Percentiles rank a stretch among this genome's conserved stretches.
phyloP scores from a whole-genome alignment of 768 basidiomycete genomes.

The Mycena vitilis region DNA sequence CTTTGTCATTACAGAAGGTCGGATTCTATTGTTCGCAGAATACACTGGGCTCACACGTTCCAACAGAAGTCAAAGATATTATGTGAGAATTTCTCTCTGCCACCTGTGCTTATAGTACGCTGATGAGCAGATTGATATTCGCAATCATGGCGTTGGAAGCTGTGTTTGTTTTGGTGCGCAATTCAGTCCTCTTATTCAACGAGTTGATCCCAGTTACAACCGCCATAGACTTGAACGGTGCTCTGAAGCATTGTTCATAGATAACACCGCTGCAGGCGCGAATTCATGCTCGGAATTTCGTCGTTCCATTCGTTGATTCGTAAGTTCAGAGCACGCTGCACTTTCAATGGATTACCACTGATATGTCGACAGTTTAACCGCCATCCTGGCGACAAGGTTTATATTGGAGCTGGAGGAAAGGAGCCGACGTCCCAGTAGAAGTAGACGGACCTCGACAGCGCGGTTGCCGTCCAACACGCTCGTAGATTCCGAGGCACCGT shows the following conservation, averaged over 20 bases:
- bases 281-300: conserved; percentile 13
- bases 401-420: conserved; percentile 10
- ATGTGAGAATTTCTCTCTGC: neutral
- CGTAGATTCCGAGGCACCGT: neutral
- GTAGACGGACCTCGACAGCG: neutral
- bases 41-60: neutral
- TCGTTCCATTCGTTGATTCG: conserved; percentile 22
- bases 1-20: conserved; percentile 18
- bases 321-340: neutral
- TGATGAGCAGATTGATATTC: conserved; percentile 2
- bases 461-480: neutral
- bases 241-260: neutral
- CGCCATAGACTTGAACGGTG: neutral
- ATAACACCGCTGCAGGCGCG: neutral
- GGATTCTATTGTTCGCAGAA: neutral
- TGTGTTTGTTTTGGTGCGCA: conserved; percentile 14
- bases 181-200: neutral
- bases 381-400: conserved; percentile 3
- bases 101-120: neutral
- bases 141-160: conserved; percentile 23
- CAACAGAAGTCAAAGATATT: conserved; percentile 1
- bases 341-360: too few species aligned
- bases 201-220: neutral
- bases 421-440: neutral
- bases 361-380: neutral